Evolutionary conservation across 495 filamentous ascomycete species (phyloP).

Genomic region (Aspergillus kassunensis): DNA sequence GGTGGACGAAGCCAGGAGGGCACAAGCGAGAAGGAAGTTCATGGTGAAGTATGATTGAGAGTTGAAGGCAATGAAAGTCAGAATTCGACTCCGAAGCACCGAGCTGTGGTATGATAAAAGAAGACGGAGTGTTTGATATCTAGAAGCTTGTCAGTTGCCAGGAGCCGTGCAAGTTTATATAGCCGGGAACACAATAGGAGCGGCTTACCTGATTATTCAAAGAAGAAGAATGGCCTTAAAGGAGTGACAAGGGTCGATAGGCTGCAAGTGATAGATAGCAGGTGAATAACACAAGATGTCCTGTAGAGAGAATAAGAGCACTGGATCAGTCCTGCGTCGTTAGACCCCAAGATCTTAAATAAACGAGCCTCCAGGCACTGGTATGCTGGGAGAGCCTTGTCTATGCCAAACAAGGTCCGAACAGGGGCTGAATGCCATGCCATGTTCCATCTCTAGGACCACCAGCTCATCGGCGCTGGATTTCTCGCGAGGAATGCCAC

Average conservation of each 20-base stretch:
- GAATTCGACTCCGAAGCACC: constrained; percentile 5
- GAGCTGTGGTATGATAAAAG: not conserved
- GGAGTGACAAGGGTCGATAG: constrained; percentile 4
- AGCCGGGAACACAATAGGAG: not conserved
- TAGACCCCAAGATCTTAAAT: constrained; percentile 7
- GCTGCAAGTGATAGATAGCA: not conserved
- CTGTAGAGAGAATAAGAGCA: not conserved
- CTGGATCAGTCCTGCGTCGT: not conserved
- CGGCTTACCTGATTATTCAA: not conserved
- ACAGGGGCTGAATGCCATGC: constrained; percentile 1
- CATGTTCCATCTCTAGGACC: not conserved
- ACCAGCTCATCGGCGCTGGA: constrained; percentile 18
- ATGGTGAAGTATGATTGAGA: constrained; percentile 27
- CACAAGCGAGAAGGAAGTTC: constrained; percentile 29
- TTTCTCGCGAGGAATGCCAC: constrained; percentile 19
- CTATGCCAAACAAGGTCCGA: not conserved
- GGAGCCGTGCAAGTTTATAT: not conserved
- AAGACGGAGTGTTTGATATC: not conserved
- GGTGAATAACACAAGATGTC: too few relatives aligned
- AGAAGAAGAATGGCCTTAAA: not conserved
- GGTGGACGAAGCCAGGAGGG: constrained; percentile 35
- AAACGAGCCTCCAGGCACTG: not conserved
- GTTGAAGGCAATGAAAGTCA: too few relatives aligned
- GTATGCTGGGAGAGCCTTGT: constrained; percentile 6
- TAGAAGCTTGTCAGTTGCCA: not conserved